These are phyloP conservation scores for Starmera amethionina DNA, from an alignment of 805 yeast species.

Conservation along the genomic window DNA sequence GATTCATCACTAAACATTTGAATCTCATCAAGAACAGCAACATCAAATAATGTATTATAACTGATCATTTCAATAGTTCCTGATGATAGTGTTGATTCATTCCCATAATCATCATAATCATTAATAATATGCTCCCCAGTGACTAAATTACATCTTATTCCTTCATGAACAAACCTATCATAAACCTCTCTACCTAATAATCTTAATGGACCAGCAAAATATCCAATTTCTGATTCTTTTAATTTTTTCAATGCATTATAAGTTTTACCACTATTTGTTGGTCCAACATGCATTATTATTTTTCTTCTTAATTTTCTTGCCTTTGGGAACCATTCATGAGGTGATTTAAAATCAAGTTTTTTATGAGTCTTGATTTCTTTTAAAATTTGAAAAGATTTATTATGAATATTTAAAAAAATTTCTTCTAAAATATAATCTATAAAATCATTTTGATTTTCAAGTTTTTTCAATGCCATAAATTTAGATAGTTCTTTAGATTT, in stretches of 20 bases:
- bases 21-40: conserved; percentile 89
- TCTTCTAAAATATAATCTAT: too few species aligned
- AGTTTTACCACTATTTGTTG: conserved; percentile 95
- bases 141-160: conserved; percentile 66
- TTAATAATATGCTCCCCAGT: conserved; percentile 94
- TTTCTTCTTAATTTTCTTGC: conserved; percentile 75
- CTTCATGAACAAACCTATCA: conserved; percentile 63
- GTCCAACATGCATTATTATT: conserved; percentile 91
- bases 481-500: too few species aligned
- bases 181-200: conserved; percentile 85
- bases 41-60: conserved; percentile 57
- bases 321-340: conserved; percentile 74
- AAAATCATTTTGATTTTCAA: too few species aligned
- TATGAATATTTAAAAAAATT: too few species aligned
- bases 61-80: conserved; percentile 95
- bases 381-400: too few species aligned
- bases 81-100: conserved; percentile 63
- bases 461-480: too few species aligned
- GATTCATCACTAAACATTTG: conserved; percentile 80
- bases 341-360: conserved; percentile 40
- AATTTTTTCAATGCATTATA: conserved; percentile 68
- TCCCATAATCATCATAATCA: conserved; percentile 59
- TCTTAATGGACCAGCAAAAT: conserved; percentile 91
- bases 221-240: conserved; percentile 60
- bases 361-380: too few species aligned